Evolutionary conservation across 305 asterid genomes (phyloP).

Genomic region (Fraxinus xanthoxyloides): DNA sequence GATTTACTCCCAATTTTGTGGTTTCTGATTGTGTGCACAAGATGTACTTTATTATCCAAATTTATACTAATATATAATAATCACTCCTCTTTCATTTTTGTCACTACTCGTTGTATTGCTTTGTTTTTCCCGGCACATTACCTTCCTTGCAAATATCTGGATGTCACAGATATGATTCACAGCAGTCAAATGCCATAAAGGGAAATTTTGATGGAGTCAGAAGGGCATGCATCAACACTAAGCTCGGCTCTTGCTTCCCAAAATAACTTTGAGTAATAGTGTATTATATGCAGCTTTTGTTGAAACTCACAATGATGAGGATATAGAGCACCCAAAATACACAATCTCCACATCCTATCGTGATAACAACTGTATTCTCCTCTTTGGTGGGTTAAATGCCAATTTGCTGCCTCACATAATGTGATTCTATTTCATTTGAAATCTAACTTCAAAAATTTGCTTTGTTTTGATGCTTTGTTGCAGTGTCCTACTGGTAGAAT

Average conservation of each 20-base stretch:
- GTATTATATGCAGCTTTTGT: constrained; percentile 43
- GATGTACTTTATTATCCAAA: too few relatives aligned
- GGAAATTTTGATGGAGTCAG: constrained; percentile 54
- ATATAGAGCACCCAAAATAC: constrained; percentile 45
- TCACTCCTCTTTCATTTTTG: too few relatives aligned
- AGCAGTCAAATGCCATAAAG: constrained; percentile 49
- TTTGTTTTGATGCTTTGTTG: constrained; percentile 21
- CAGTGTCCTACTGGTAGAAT: constrained; percentile 92
- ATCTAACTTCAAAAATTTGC: constrained; percentile 21
- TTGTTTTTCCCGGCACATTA: background rate
- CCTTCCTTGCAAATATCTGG: constrained; percentile 20
- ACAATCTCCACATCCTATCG: constrained; percentile 47
- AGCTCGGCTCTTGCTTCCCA: constrained; percentile 45
- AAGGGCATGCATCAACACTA: constrained; percentile 48
- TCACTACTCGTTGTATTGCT: too few relatives aligned
- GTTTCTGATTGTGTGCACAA: too few relatives aligned
- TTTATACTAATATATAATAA: too few relatives aligned
- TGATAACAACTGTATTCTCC: constrained; percentile 69
- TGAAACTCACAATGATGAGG: constrained; percentile 42
- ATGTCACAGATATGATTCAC: constrained; percentile 49
- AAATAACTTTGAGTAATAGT: constrained; percentile 50
- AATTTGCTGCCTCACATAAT: constrained; percentile 17
- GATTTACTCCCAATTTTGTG: too few relatives aligned
- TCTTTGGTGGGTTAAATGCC: constrained; percentile 48
- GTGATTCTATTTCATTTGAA: constrained; percentile 8